Base-by-base conservation (phyloP, 208 protist genomes). In the Trypanosoma melophagium region DNA sequence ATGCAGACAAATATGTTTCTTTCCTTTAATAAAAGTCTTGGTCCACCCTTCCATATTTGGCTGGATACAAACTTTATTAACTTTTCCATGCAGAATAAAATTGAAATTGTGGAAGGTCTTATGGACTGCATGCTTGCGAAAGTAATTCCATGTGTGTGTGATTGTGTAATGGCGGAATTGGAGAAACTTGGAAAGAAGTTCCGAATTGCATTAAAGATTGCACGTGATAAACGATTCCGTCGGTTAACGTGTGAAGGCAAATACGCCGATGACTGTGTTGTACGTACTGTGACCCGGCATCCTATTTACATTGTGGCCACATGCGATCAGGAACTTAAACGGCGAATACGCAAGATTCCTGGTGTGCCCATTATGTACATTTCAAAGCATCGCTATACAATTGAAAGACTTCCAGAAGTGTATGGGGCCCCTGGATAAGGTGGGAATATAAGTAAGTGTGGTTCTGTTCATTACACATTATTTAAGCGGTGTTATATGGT, bases 11-110 rank as follows among this genome's bases (percentile, higher is more conserved):
- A 80, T 8, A 87, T 99, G 74, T 99, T 99, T 77, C 98, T 99
- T 35, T 89, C 81, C 45, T 98, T 98, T 89, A 99, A 99, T 89
- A 92, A 78, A 42, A 83, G 92, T 38, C 92, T 99, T 7, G 98
- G 97, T 7, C 99, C 99, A 17, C 99, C 99, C 52, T 99, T 98
- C 83, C 93, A 97, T 73, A 89, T 99, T 17, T 93, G 99, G 76
- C 77, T 99, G 12, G 99, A 99, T 76, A 99, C 99, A 2, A 99
- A 99, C 93, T 99, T 99, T 77, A 99, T 99, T 76, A 99, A 99
- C 86, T 99, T 99, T 74, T 98, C 97, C n/a, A 99, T 99, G 79
- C 96, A 99, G 69, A 99, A 99, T 83, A 99, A 99, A 77, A 94
- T 99, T 22, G 98, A 99, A 68, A 97, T 99, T 59, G 87, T 99